Conservation (phyloP, 1,284 basidiomycete species). For the Trichosporon coremiiforme region DNA sequence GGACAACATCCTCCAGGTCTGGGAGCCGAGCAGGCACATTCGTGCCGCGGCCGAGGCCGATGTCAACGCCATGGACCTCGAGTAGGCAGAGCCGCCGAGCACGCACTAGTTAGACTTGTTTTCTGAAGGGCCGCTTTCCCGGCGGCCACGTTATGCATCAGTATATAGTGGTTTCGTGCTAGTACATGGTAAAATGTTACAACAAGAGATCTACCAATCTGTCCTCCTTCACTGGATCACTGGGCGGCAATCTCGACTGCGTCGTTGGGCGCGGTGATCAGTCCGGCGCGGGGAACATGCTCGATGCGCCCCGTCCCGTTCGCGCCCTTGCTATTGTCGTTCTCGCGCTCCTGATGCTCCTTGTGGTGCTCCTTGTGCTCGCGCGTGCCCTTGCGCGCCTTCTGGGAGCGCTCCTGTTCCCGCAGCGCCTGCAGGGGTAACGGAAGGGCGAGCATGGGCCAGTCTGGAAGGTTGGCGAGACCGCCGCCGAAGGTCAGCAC, state of each 20-base stretch:
- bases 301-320: constrained; percentile 7
- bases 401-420: constrained; percentile 26
- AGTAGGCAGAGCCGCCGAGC: constrained; percentile 34
- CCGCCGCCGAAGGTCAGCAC: constrained; percentile 41
- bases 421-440: constrained; percentile 21
- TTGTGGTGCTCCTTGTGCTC: constrained; percentile 14
- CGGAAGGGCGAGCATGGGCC: constrained; percentile 49
- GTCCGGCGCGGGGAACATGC: constrained; percentile 1
- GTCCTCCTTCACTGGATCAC: neutral
- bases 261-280: neutral
- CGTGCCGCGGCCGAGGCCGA: constrained; percentile 55
- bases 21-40: constrained; percentile 58
- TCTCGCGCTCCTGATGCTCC: neutral
- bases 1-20: constrained; percentile 60
- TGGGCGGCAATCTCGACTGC: constrained; percentile 26
- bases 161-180: constrained; percentile 17
- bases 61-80: constrained; percentile 52
- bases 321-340: neutral
- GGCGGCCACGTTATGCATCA: neutral
- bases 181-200: constrained; percentile 11
- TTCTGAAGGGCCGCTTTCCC: neutral
- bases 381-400: constrained; percentile 20
- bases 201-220: neutral
- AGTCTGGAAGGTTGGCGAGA: constrained; percentile 45
- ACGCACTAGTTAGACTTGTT: neutral